Conservation (phyloP, 2,329 filamentous ascomycete genomes). For the Macroventuria anomochaeta region DNA sequence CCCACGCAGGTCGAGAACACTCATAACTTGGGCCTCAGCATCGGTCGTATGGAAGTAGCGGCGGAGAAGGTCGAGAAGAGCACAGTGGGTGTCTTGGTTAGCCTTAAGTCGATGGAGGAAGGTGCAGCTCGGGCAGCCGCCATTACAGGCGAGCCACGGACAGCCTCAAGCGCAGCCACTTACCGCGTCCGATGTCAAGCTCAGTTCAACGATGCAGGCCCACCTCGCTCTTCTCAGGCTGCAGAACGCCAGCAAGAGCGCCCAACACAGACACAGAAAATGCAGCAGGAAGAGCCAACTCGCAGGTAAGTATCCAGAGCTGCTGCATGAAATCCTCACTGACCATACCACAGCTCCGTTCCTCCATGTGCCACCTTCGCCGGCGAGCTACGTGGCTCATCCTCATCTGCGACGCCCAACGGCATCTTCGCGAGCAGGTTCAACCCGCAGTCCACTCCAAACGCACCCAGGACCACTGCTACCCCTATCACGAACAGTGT, state of each 20-base stretch:
- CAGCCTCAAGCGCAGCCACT: neutral
- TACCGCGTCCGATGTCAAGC: neutral
- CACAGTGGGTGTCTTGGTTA: neutral
- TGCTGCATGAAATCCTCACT: neutral
- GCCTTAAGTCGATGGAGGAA: neutral
- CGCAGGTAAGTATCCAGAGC: slow-evolving; percentile 8
- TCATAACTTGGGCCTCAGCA: slow-evolving; percentile 17
- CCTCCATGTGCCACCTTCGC: slow-evolving; percentile 4
- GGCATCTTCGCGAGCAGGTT: neutral
- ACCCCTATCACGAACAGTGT: neutral
- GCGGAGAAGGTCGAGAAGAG: neutral
- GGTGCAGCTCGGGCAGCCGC: neutral
- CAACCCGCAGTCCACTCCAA: too few relatives aligned
- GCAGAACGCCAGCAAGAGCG: neutral
- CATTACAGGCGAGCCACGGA: neutral
- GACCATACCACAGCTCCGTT: neutral
- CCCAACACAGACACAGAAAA: neutral
- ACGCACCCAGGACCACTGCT: too few relatives aligned
- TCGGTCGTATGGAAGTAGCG: slow-evolving; percentile 4
- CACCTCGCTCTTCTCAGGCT: neutral
- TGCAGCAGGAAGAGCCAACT: slow-evolving; percentile 2
- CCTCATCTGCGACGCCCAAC: neutral
- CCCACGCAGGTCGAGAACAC: slow-evolving; percentile 23
- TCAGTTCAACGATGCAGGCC: neutral
- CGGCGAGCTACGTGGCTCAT: slow-evolving; percentile 1